phyloP scores from a whole-genome alignment of 306 rosid species.

The Rosa chinensis region DNA sequence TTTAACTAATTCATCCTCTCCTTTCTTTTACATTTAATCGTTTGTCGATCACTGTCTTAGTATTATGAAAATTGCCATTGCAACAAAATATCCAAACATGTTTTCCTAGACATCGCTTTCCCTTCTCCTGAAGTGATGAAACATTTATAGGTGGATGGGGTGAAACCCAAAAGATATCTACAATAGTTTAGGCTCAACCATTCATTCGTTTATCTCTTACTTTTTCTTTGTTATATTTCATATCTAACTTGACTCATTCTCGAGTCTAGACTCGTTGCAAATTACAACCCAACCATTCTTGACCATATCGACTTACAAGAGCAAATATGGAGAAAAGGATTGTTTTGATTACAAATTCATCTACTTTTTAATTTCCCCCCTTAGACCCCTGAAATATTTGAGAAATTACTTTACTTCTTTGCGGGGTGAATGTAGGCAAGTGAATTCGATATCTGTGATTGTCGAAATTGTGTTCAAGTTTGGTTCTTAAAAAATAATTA shows the following conservation, averaged over 20 bases:
- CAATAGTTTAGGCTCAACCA: background rate
- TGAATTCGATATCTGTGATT: too few species aligned
- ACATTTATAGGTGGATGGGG: slow-evolving; percentile 32
- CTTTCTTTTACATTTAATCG: background rate
- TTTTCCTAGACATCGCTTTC: slow-evolving; percentile 39
- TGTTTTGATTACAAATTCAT: background rate
- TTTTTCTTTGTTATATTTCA: background rate
- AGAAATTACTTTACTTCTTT: too few species aligned
- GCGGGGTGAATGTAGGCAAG: too few species aligned
- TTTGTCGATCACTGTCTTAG: background rate
- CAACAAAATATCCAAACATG: slow-evolving; percentile 25
- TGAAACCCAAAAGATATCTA: slow-evolving; percentile 32
- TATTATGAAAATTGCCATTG: background rate
- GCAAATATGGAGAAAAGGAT: too few species aligned
- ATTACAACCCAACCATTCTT: background rate
- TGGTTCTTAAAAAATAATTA: too few species aligned
- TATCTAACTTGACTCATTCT: background rate
- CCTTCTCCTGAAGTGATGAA: slow-evolving; percentile 33
- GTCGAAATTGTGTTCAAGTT: too few species aligned
- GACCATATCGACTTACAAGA: background rate
- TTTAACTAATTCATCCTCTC: background rate
- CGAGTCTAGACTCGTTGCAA: background rate
- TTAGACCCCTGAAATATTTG: too few species aligned
- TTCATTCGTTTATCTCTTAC: background rate
- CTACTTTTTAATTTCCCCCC: too few species aligned